Evolutionary conservation across 352 stramenopile species (phyloP), one percentile per base, ranked within the genome.

Genomic region (Globisporangium acanthophoron): DNA sequence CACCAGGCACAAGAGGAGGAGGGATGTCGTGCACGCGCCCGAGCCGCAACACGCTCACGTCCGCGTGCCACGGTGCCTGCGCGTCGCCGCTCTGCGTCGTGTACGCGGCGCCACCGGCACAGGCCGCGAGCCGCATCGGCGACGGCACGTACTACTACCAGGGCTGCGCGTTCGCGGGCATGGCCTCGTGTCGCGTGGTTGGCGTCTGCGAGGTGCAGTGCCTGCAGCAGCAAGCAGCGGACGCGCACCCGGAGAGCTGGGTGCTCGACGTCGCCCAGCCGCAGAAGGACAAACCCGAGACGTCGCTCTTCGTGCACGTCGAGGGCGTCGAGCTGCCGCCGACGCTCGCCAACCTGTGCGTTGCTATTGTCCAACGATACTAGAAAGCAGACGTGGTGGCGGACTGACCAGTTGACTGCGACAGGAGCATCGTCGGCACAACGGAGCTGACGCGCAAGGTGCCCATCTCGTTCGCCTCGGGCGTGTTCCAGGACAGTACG

Each of bases 201-300:
- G 72, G 78, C 5, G 77, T 74, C 15, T 91, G 81, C 54, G 69
- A 91, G 58, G 39, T 90, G 48, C 81, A 91, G 67, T 91, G 81
- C 40, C 60, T 91, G 27, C 69, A 81, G 52, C 60, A 90, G 27
- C 69, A 81, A 52, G 70, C 66, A 8, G 64, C 66, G 33, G 76
- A 73, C 46, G 54, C 56, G 40, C 54, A 47, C 27, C 62, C 69
- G 24, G 31, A 58, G 0, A 61, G 76, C 44, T 91, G 81, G 81
- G 75, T 77, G 35, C 59, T 91, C 39, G 62, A 72, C 21, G 73
- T 91, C 15, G 70, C 72, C n/a, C 79, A 76, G 55, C 76, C 81
- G 27, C 81, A 91, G 54, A 74, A 69, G 35, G 81, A 91, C 60
- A 82, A 80, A 37, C 47, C 71, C 20, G 69, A 89, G 57, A 90